These are phyloP conservation scores for Podaxis rugospora DNA, from an alignment of 768 basidiomycete species.

Conservation along the genomic window DNA sequence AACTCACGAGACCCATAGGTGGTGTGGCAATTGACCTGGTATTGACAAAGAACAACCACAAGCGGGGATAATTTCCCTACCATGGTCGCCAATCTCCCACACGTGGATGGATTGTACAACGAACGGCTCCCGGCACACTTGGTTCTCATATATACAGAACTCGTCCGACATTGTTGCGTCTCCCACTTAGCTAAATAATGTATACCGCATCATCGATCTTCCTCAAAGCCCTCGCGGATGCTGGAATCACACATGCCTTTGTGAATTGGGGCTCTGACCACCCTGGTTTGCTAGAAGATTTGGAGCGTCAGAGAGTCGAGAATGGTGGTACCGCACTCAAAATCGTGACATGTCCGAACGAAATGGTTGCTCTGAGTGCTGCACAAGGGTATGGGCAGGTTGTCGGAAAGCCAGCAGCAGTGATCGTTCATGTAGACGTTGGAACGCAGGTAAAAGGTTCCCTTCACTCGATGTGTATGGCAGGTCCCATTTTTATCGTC, in stretches of 20 bases:
- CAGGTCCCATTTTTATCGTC: background rate
- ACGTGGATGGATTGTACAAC: too few relatives aligned
- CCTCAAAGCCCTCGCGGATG: conserved; percentile 46
- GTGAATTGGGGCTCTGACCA: conserved; percentile 81
- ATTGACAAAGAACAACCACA: too few relatives aligned
- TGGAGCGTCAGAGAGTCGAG: conserved; percentile 48
- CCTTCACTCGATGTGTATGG: background rate
- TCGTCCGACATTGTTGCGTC: too few relatives aligned
- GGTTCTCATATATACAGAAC: too few relatives aligned
- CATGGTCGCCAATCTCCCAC: too few relatives aligned
- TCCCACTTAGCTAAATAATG: conserved; percentile 20
- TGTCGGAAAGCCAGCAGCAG: conserved; percentile 62
- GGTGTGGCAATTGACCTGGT: too few relatives aligned
- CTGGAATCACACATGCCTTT: conserved; percentile 64
- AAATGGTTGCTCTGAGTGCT: conserved; percentile 71
- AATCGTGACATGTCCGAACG: conserved; percentile 68
- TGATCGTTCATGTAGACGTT: conserved; percentile 73
- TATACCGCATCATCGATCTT: conserved; percentile 62
- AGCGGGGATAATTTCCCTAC: too few relatives aligned
- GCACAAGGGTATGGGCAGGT: conserved; percentile 71
- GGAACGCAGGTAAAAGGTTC: conserved; percentile 48
- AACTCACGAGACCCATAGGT: too few relatives aligned
- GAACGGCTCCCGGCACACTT: too few relatives aligned
- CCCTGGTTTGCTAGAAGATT: conserved; percentile 65
- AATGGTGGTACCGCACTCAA: conserved; percentile 29